phyloP scores from a whole-genome alignment of 2,329 filamentous ascomycete genomes.

The Ophiostoma sp. region DNA sequence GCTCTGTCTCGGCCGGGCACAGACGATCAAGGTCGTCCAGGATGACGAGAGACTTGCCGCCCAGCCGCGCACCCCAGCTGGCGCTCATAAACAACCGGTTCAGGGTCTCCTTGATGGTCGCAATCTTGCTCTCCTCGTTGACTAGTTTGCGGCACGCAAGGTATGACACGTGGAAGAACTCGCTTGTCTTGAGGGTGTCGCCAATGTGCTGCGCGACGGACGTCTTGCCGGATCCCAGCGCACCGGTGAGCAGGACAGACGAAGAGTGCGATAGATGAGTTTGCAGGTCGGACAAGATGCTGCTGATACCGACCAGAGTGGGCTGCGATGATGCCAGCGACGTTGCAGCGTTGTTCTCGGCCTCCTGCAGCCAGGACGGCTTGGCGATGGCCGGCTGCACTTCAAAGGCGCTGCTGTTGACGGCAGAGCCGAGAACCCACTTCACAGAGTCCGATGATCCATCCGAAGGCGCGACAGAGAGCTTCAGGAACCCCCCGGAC shows the following conservation, averaged over 20 bases:
- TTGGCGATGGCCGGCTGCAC: slow-evolving; percentile 68
- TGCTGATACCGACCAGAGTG: slow-evolving; percentile 76
- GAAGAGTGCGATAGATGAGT: slow-evolving; percentile 77
- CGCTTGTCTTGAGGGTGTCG: slow-evolving; percentile 63
- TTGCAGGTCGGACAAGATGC: slow-evolving; percentile 63
- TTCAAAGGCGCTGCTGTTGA: slow-evolving; percentile 66
- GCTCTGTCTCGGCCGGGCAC: slow-evolving; percentile 87
- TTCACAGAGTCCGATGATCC: slow-evolving; percentile 38
- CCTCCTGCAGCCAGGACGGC: slow-evolving; percentile 49
- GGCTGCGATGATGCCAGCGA: slow-evolving; percentile 41
- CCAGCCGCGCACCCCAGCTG: slow-evolving; percentile 82
- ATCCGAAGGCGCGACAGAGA: slow-evolving; percentile 46
- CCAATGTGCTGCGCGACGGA: slow-evolving; percentile 71
- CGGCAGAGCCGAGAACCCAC: slow-evolving; percentile 70
- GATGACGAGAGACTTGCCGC: slow-evolving; percentile 76
- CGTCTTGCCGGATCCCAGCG: slow-evolving; percentile 85
- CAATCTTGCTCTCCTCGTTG: slow-evolving; percentile 83
- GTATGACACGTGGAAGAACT: slow-evolving; percentile 76
- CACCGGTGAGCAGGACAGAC: slow-evolving; percentile 83
- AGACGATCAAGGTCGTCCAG: slow-evolving; percentile 90
- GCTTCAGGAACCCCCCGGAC: slow-evolving; percentile 77
- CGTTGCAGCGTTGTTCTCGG: slow-evolving; percentile 34
- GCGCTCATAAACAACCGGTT: slow-evolving; percentile 80
- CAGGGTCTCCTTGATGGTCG: slow-evolving; percentile 84
- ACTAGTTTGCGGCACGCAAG: slow-evolving; percentile 82